phyloP scores from a whole-genome alignment of 2,329 filamentous ascomycete species.

The Alternaria ventricosa region DNA sequence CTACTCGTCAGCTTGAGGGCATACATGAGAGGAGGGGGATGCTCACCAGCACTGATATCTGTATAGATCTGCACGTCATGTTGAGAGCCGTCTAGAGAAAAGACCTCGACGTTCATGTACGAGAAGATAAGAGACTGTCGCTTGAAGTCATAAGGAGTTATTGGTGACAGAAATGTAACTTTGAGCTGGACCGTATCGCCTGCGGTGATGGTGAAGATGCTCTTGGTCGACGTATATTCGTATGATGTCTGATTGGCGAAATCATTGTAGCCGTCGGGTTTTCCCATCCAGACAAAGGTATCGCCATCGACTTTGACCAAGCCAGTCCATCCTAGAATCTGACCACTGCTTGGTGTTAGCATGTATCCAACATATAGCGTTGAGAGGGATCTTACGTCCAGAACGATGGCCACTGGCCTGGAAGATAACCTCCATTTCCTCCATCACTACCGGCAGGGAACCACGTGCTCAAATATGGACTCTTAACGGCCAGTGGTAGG shows the following conservation, averaged over 20 bases:
- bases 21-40: neutral
- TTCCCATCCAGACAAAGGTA: conserved; percentile 50
- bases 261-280: conserved; percentile 53
- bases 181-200: conserved; percentile 67
- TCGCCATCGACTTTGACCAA: conserved; percentile 69
- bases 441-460: conserved; percentile 66
- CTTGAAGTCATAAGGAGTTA: conserved; percentile 69
- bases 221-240: conserved; percentile 75
- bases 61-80: conserved; percentile 75
- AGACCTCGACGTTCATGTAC: conserved; percentile 70
- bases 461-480: conserved; percentile 78
- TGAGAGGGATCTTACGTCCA: conserved; percentile 59
- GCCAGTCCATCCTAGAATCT: conserved; percentile 70
- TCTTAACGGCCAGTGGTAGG: conserved; percentile 74
- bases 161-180: conserved; percentile 73
- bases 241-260: conserved; percentile 67
- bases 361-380: conserved; percentile 52
- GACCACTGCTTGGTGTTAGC: conserved; percentile 52
- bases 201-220: conserved; percentile 72
- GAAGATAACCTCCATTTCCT: conserved; percentile 69
- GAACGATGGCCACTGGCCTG: conserved; percentile 72
- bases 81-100: conserved; percentile 65
- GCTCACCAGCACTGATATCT: conserved; percentile 72
- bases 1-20: conserved; percentile 9
- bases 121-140: conserved; percentile 74